Percentiles rank a stretch among this genome's conserved stretches.
phyloP scores from a whole-genome alignment of 139 green algal species.

The Chlamydomonas sphaeroides region DNA sequence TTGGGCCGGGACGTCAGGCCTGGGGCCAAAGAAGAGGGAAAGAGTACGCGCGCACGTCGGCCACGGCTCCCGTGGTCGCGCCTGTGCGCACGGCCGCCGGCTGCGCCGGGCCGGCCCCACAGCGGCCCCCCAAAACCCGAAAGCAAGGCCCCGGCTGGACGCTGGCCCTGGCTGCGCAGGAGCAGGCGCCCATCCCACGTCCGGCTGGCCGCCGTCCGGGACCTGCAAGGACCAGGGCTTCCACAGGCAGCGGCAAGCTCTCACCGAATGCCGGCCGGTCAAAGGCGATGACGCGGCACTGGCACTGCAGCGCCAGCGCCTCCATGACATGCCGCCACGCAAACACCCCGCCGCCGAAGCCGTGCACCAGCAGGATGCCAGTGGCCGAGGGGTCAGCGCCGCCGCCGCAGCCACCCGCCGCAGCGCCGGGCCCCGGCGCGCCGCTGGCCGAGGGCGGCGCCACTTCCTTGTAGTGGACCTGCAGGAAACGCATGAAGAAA shows the following conservation, averaged over 20 bases:
- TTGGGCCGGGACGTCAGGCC: slow-evolving; percentile 59
- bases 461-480: slow-evolving; percentile 58
- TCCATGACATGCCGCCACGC: slow-evolving; percentile 83
- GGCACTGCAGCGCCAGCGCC: slow-evolving; percentile 65
- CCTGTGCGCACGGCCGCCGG: too few species aligned
- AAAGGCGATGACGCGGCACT: slow-evolving; percentile 58
- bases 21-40: not conserved
- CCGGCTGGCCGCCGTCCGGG: too few species aligned
- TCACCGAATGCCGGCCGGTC: slow-evolving; percentile 50
- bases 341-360: slow-evolving; percentile 83
- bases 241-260: too few species aligned
- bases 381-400: not conserved
- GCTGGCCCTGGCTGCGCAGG: too few species aligned
- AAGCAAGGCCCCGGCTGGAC: too few species aligned
- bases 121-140: too few species aligned
- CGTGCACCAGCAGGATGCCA: slow-evolving; percentile 75
- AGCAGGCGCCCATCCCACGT: too few species aligned
- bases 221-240: too few species aligned
- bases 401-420: not conserved
- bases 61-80: too few species aligned
- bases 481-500: too few species aligned
- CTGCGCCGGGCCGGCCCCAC: too few species aligned
- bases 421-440: not conserved
- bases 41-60: too few species aligned
- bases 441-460: not conserved